Percentiles rank a stretch among this genome's conserved stretches.
Conservation (phyloP, 805 yeast species). For the Lipomyces kockii region DNA sequence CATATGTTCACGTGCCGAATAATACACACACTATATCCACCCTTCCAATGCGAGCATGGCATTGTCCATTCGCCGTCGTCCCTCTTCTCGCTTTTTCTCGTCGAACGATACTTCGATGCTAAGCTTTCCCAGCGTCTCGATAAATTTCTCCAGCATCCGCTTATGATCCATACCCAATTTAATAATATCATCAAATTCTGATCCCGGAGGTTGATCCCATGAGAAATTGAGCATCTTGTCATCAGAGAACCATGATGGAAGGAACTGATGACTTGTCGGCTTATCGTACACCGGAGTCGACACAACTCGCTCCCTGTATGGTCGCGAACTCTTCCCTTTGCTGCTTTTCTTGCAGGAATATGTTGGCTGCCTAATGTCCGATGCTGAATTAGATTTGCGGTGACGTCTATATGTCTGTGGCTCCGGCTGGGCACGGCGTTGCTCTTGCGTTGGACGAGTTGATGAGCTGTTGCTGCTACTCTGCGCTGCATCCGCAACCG, state of each 20-base stretch:
- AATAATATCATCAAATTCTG: conserved; percentile 25
- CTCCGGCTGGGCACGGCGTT: conserved; percentile 2
- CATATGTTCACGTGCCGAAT: not conserved
- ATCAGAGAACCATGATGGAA: conserved; percentile 13
- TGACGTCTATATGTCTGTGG: not conserved
- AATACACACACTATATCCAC: conserved; percentile 45
- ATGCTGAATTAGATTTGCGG: not conserved
- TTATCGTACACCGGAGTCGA: conserved; percentile 14
- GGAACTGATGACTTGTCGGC: conserved; percentile 5
- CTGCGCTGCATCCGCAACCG: conserved; percentile 2
- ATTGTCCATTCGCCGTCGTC: conserved; percentile 74
- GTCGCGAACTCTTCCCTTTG: not conserved
- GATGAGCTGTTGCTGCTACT: not conserved
- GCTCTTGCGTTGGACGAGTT: conserved; percentile 3
- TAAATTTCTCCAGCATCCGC: conserved; percentile 74
- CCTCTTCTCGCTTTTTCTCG: conserved; percentile 77
- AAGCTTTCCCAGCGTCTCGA: conserved; percentile 80
- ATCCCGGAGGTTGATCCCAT: conserved; percentile 15
- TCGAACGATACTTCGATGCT: conserved; percentile 91
- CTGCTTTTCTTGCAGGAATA: not conserved
- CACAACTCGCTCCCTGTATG: conserved; percentile 19
- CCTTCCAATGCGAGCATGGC: conserved; percentile 91
- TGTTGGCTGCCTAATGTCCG: not conserved
- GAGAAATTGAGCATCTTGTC: conserved; percentile 12
- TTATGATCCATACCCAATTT: conserved; percentile 37